Percentiles rank a stretch among this genome's conserved stretches.
Conservation (phyloP, 1,284 basidiomycete genomes). For the Coriolopsis trogii region DNA sequence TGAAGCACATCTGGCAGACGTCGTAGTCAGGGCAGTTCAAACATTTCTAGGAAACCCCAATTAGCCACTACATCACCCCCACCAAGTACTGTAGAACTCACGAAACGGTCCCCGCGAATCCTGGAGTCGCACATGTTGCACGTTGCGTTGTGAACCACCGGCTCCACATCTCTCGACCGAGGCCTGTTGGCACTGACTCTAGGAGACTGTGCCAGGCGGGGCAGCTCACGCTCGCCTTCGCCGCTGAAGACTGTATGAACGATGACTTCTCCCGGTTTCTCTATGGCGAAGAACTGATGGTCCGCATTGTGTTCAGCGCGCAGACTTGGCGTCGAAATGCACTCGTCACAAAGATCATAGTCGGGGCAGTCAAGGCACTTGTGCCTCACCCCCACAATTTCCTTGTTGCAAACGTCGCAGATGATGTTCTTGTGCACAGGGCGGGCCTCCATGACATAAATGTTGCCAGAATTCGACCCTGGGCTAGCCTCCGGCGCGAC, state of each 20-base stretch:
- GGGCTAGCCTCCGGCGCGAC: slow-evolving; percentile 69
- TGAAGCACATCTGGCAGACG: slow-evolving; percentile 73
- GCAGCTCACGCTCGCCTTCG: slow-evolving; percentile 33
- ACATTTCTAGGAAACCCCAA: slow-evolving; percentile 61
- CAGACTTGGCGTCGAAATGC: slow-evolving; percentile 48
- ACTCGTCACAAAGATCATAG: slow-evolving; percentile 72
- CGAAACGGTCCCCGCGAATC: slow-evolving; percentile 68
- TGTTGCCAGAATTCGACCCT: slow-evolving; percentile 50
- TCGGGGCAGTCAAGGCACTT: slow-evolving; percentile 80
- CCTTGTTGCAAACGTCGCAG: slow-evolving; percentile 63
- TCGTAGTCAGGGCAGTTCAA: slow-evolving; percentile 76
- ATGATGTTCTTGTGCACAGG: slow-evolving; percentile 46
- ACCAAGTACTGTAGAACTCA: slow-evolving; percentile 16
- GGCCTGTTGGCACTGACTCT: not conserved
- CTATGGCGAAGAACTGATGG: slow-evolving; percentile 72
- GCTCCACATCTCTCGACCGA: slow-evolving; percentile 19
- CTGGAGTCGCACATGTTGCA: slow-evolving; percentile 78
- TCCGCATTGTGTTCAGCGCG: slow-evolving; percentile 18
- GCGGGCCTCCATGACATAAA: not conserved
- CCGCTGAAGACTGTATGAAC: slow-evolving; percentile 61
- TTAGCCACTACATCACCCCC: not conserved
- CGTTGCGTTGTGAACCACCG: slow-evolving; percentile 56
- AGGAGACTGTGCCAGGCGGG: not conserved
- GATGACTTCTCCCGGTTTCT: slow-evolving; percentile 62
- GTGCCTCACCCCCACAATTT: slow-evolving; percentile 64